Percentiles rank a stretch among this genome's conserved stretches.
Evolutionary conservation across 2,329 filamentous ascomycete genomes (phyloP).

Genomic region (Penicillium paneum): DNA sequence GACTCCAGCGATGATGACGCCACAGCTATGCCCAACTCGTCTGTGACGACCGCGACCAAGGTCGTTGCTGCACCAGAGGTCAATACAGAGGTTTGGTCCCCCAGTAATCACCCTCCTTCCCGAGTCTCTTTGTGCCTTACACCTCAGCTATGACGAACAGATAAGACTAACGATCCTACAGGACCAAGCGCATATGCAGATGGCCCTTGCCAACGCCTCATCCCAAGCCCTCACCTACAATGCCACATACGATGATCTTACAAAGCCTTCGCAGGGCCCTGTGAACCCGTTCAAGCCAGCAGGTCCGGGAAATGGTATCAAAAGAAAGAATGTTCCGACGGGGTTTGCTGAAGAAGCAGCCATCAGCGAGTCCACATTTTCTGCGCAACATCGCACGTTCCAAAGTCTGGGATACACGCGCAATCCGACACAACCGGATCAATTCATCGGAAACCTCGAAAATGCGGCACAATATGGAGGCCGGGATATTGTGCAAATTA

Average conservation of each 20-base stretch:
- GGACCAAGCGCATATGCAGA: constrained; percentile 50
- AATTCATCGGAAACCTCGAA: constrained; percentile 49
- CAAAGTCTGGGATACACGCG: constrained; percentile 60
- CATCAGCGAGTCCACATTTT: constrained; percentile 87
- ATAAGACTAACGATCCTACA: constrained; percentile 42
- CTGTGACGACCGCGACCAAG: constrained; percentile 33
- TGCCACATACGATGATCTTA: constrained; percentile 67
- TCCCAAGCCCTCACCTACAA: constrained; percentile 52
- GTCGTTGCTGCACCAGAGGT: constrained; percentile 53
- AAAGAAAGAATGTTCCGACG: constrained; percentile 79
- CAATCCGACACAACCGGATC: constrained; percentile 44
- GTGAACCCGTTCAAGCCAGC: constrained; percentile 71
- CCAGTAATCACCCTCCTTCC: constrained; percentile 10
- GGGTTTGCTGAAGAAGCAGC: constrained; percentile 84
- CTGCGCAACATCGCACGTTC: constrained; percentile 79
- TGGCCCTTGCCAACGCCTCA: constrained; percentile 52
- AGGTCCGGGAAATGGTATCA: constrained; percentile 52
- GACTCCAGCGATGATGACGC: constrained; percentile 51
- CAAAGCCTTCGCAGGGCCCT: constrained; percentile 64
- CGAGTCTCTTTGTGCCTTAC: background rate
- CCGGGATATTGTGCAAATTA: constrained; percentile 53
- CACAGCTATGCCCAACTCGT: constrained; percentile 23
- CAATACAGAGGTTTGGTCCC: constrained; percentile 56
- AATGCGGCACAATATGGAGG: constrained; percentile 47
- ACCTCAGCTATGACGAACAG: background rate